Evolutionary conservation across 1,139 yeast species (phyloP), one percentile per base, ranked within the genome.

Genomic region (Geotrichum cucujoidarum): DNA sequence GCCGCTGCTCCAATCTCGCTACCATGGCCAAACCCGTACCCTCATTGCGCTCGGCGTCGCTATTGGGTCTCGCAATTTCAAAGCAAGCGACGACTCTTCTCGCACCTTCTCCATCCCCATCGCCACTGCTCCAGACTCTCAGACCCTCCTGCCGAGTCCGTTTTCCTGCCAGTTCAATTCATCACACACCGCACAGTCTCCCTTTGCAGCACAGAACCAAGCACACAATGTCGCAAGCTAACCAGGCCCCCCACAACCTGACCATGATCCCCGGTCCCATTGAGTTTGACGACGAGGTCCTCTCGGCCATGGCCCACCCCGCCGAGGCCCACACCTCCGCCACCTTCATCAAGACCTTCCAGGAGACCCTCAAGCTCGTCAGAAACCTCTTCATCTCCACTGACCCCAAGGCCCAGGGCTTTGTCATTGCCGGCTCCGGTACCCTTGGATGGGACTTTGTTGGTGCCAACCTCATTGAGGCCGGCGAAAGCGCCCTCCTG

Each of bases 361-460:
- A 83, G 62, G 67, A 76, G 32, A 83, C 78, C 16, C 74, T 90
- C 63, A 67, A 74, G 61, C 78, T 80, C 65, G 76, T 87, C 60
- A 78, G 97, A 60, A 76, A 73, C 57, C 67, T 90, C 56, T 89
- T 89, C 75, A 77, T 82, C 64, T 83, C 94, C 22, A 69, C 78
- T 21, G 80, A 78, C 61, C 67, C 79, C 22, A 62, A 63, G 17
- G 77, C 94, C 24, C 95, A 87, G 70, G 88, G 92, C 6, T 77
- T 84, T 56, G 86, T 90, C 21, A 67, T 90, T 55, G 76, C 95
- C 2, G 97, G 97, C 40, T 84, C 95, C 2, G 97, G 97, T 51
- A 88, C 97, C 35, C 75, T 90, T 47, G 97, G 97, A 29, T 90
- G 97, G 96, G 97, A 90, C 62, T 73, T 90, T 53, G 83, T 80